Evolutionary conservation across 768 basidiomycete species (phyloP).

Genomic region (Naganishia kalamii): DNA sequence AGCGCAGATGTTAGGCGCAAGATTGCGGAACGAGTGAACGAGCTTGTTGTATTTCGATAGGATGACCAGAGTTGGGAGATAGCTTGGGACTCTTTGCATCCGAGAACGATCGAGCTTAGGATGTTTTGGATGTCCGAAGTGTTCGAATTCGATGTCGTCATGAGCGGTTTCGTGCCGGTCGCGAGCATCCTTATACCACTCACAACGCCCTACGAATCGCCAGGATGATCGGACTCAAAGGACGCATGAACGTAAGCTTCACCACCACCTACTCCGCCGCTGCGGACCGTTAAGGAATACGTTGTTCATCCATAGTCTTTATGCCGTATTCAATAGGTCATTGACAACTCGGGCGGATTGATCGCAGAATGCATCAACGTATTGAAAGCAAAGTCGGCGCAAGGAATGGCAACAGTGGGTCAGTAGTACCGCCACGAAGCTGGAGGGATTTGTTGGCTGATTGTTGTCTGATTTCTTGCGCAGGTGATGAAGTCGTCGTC

Average conservation of each 20-base stretch:
- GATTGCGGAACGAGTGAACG: neutral
- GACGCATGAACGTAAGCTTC: conserved; percentile 68
- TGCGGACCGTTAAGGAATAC: neutral
- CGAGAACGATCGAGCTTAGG: too few species aligned
- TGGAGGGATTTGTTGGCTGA: neutral
- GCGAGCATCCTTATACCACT: too few species aligned
- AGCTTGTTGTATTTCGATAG: neutral
- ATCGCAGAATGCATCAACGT: conserved; percentile 94
- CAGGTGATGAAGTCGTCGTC: conserved; percentile 89
- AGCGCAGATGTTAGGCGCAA: neutral
- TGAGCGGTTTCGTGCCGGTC: too few species aligned
- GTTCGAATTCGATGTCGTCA: conserved; percentile 12
- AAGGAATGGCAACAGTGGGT: conserved; percentile 69
- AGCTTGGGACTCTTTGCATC: too few species aligned
- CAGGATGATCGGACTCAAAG: conserved; percentile 89
- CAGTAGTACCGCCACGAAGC: conserved; percentile 20
- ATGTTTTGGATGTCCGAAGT: neutral
- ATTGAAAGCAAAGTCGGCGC: conserved; percentile 89
- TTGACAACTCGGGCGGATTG: conserved; percentile 94
- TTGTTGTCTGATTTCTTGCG: neutral
- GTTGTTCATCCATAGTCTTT: neutral
- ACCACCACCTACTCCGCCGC: neutral
- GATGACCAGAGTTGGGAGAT: too few species aligned
- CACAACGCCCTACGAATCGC: too few species aligned
- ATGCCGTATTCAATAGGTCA: conserved; percentile 56